Base-by-base conservation (phyloP, 2,329 filamentous ascomycete genomes). In the Pestalotiopsis sp. region DNA sequence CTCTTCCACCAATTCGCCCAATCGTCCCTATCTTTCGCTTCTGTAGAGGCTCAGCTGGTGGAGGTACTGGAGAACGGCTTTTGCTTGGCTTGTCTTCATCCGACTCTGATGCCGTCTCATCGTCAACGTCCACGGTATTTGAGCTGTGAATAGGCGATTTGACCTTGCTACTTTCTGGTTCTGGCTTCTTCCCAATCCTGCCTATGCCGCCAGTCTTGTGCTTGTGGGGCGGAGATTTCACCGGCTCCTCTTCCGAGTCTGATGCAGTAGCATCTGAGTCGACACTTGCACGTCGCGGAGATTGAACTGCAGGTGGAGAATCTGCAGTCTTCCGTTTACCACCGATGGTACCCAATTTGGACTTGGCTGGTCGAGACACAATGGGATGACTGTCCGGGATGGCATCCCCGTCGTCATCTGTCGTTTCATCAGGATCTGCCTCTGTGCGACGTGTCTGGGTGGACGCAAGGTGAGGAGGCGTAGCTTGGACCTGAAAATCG, bases 401-500 rank as follows among this genome's bases (percentile, higher is more conserved):
- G 25, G 63, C 65, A 41, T 66, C 71, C 4, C 38, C 74, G 56
- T 72, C 73, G 4, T 77, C 72, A 38, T 72, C 73, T 6, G 74
- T 73, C 7, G 72, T 71, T 7, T 49, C 62, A 67, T 71, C 65
- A 68, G 65, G 63, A 56, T 68, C 62, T 49, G 62, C 17, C 56
- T 71, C 57, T 63, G 68, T 52, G 61, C 68, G 41, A 68, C 65
- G 61, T 75, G 79, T 58, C 72, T 70, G 38, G 74, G 72, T 13
- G 70, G 72, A 56, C 82, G 75, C 73, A 38, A 84, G 75, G 57
- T 78, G 78, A 14, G 83, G 81, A 3, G 85, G 85, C 1, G 85
- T 86, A 23, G 80, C 77, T 69, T 87, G 86, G 7, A 87, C 78
- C 70, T 88, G 83, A 62, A 87, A 88, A 67, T 86, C 85, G n/a